Conservation (phyloP, 108 stramenopile species). For the Stephanodiscus minutulus region DNA sequence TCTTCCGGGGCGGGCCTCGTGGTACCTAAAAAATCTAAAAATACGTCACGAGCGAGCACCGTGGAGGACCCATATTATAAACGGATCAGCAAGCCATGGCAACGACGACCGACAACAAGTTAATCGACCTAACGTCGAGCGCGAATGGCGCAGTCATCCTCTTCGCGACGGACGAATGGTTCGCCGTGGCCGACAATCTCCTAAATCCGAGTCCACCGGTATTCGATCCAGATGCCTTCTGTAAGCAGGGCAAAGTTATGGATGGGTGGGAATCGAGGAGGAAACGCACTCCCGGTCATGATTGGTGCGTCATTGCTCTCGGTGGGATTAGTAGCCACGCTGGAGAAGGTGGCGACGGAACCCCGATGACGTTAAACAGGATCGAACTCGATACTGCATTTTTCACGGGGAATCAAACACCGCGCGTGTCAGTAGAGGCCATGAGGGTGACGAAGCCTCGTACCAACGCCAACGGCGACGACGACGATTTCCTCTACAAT, state of each 20-base stretch:
- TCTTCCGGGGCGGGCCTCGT: no score
- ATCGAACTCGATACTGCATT: slow-evolving; percentile 88
- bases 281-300: slow-evolving; percentile 80
- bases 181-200: slow-evolving; percentile 84
- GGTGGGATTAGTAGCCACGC: slow-evolving; percentile 11
- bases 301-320: slow-evolving; percentile 89
- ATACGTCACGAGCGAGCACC: no score
- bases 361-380: slow-evolving; percentile 38
- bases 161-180: slow-evolving; percentile 94
- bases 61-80: no score
- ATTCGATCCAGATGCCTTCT: slow-evolving; percentile 83
- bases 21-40: no score
- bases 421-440: slow-evolving; percentile 72
- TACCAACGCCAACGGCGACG: not conserved
- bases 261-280: slow-evolving; percentile 95
- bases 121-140: slow-evolving; percentile 18
- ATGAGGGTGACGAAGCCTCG: slow-evolving; percentile 27
- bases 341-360: not conserved
- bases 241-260: slow-evolving; percentile 91
- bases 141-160: slow-evolving; percentile 37
- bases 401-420: slow-evolving; percentile 93
- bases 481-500: slow-evolving; percentile 13
- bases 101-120: not conserved
- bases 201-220: slow-evolving; percentile 61
- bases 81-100: no score